phyloP scores from a whole-genome alignment of 1,284 basidiomycete genomes.

The Ustilago curta region DNA sequence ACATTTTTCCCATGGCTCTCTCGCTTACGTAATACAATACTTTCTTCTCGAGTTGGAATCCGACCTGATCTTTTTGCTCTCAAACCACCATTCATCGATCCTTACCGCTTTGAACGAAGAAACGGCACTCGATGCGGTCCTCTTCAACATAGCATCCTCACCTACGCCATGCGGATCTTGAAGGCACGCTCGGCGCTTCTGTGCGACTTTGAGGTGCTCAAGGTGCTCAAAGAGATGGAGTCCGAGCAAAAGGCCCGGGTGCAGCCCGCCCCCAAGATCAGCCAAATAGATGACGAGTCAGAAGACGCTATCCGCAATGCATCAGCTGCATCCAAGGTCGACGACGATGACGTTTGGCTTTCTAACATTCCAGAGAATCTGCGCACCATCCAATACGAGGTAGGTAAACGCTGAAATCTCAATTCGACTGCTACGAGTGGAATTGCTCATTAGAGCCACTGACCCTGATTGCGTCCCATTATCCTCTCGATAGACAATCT shows the following conservation, averaged over 20 bases:
- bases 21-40: constrained; percentile 28
- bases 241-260: constrained; percentile 73
- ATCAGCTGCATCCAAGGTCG: constrained; percentile 9
- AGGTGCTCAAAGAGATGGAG: constrained; percentile 81
- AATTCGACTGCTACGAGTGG: background rate
- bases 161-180: constrained; percentile 76
- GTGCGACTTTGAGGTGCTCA: constrained; percentile 86
- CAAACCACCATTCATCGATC: constrained; percentile 3
- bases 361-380: constrained; percentile 76
- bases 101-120: background rate
- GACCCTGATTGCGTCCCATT: background rate
- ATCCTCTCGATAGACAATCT: constrained; percentile 76
- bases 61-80: background rate
- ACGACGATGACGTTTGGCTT: constrained; percentile 45
- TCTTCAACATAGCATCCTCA: constrained; percentile 4
- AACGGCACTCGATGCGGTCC: constrained; percentile 9
- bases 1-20: constrained; percentile 6
- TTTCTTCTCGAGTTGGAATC: constrained; percentile 9
- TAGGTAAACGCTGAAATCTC: constrained; percentile 68
- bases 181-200: constrained; percentile 82
- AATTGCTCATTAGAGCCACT: background rate
- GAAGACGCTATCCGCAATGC: constrained; percentile 9
- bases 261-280: constrained; percentile 71
- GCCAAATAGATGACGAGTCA: constrained; percentile 60
- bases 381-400: constrained; percentile 88